Conservation (phyloP, 768 basidiomycete species). For the Fomitopsis serialis region DNA sequence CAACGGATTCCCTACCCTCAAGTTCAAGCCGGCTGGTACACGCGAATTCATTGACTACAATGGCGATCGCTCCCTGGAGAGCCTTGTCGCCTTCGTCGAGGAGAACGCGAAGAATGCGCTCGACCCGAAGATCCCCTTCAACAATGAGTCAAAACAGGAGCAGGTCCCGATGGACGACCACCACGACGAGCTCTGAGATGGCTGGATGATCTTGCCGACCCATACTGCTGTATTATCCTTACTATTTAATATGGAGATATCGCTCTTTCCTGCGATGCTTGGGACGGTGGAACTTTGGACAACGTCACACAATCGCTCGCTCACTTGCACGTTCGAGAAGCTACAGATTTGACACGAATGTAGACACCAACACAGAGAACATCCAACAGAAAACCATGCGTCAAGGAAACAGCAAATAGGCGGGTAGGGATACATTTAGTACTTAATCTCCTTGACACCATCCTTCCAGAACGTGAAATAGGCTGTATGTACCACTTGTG, state of each 20-base stretch:
- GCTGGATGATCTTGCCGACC: not conserved
- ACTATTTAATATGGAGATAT: not conserved
- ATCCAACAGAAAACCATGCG: constrained; percentile 1
- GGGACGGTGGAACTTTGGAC: not conserved
- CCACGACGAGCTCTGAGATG: constrained; percentile 22
- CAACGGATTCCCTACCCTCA: constrained; percentile 88
- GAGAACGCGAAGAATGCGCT: constrained; percentile 74
- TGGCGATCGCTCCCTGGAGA: constrained; percentile 87
- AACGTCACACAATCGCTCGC: no score
- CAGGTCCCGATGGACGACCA: constrained; percentile 15
- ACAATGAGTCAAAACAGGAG: constrained; percentile 19
- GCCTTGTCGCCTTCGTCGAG: constrained; percentile 78
- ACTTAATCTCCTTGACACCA: constrained; percentile 79
- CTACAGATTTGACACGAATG: not conserved
- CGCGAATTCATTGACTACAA: constrained; percentile 88
- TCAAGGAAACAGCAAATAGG: not conserved
- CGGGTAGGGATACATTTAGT: constrained; percentile 30
- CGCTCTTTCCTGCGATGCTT: not conserved
- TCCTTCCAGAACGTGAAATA: constrained; percentile 97
- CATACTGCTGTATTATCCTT: not conserved
- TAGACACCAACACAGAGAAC: not conserved
- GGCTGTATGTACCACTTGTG: constrained; percentile 36
- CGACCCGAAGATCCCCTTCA: constrained; percentile 27
- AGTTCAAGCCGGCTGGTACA: constrained; percentile 90
- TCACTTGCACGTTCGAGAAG: not conserved